Percentiles rank a stretch among this genome's conserved stretches.
phyloP scores from a whole-genome alignment of 2,329 filamentous ascomycete species.

The Phoma sp. region DNA sequence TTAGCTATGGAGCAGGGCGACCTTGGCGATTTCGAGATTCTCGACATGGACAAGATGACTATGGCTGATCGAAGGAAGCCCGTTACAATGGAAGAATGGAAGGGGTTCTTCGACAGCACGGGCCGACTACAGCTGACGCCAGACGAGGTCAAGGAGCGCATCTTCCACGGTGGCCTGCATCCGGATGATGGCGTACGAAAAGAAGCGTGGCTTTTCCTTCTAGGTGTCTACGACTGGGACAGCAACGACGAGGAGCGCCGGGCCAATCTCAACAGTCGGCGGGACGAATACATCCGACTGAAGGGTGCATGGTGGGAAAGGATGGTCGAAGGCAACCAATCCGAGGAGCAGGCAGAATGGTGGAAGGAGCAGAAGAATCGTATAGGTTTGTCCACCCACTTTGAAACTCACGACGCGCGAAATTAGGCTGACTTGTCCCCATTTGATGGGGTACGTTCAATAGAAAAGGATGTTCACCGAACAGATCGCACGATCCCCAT shows the following conservation, averaged over 20 bases:
- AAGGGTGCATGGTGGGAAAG: constrained; percentile 98
- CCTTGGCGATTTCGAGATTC: constrained; percentile 92
- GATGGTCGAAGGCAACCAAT: constrained; percentile 80
- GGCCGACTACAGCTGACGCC: constrained; percentile 80
- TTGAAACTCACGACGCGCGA: background rate
- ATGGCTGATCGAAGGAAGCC: constrained; percentile 78
- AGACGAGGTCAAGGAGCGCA: constrained; percentile 94
- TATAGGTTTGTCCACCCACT: constrained; percentile 73
- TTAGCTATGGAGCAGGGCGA: constrained; percentile 93
- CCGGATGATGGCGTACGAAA: constrained; percentile 90
- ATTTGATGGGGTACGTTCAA: constrained; percentile 60
- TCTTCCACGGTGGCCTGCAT: constrained; percentile 93
- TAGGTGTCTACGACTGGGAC: constrained; percentile 93
- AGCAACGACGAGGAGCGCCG: constrained; percentile 85
- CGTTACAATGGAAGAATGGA: constrained; percentile 86
- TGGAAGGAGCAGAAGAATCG: constrained; percentile 93
- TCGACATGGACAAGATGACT: constrained; percentile 78
- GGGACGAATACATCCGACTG: constrained; percentile 92
- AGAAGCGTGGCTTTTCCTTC: constrained; percentile 93
- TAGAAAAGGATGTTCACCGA: constrained; percentile 98
- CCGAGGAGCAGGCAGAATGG: constrained; percentile 86
- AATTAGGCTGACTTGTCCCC: constrained; percentile 55
- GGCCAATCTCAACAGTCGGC: constrained; percentile 79
- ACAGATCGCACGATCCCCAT: constrained; percentile 95
- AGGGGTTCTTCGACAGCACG: constrained; percentile 82